Evolutionary conservation across 1,284 basidiomycete genomes (phyloP).

Genomic region (Flammula alnicola): DNA sequence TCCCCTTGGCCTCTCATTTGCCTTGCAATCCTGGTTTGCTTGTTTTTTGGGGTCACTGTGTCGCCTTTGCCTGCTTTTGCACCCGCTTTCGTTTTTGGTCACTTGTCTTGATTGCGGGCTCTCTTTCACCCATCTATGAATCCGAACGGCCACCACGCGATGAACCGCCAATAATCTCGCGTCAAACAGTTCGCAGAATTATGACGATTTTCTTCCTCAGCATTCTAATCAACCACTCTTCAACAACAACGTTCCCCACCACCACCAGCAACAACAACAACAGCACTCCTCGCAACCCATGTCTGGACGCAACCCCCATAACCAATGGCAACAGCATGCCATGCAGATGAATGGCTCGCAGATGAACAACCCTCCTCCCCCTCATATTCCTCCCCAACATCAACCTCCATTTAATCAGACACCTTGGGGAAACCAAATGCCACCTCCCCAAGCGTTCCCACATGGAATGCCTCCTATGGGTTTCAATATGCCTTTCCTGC

Average conservation of each 20-base stretch:
- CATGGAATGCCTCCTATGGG: slow-evolving; percentile 38
- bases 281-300: slow-evolving; percentile 20
- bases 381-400: slow-evolving; percentile 16
- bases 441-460: slow-evolving; percentile 31
- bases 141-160: slow-evolving; percentile 25
- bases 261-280: slow-evolving; percentile 22
- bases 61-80: not conserved
- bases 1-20: too few species aligned
- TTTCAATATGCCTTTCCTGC: slow-evolving; percentile 45
- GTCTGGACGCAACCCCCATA: slow-evolving; percentile 20
- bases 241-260: slow-evolving; percentile 19
- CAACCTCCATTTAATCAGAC: slow-evolving; percentile 22
- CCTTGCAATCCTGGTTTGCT: too few species aligned
- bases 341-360: slow-evolving; percentile 25
- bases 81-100: not conserved
- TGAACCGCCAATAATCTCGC: slow-evolving; percentile 32
- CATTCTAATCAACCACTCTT: slow-evolving; percentile 18
- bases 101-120: not conserved
- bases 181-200: slow-evolving; percentile 37
- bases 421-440: slow-evolving; percentile 39
- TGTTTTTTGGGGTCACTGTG: not conserved
- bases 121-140: slow-evolving; percentile 26
- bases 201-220: slow-evolving; percentile 32
- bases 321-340: slow-evolving; percentile 32
- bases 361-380: slow-evolving; percentile 16